Conservation (phyloP, 768 basidiomycete species). For the Hygrocybe coccinea region DNA sequence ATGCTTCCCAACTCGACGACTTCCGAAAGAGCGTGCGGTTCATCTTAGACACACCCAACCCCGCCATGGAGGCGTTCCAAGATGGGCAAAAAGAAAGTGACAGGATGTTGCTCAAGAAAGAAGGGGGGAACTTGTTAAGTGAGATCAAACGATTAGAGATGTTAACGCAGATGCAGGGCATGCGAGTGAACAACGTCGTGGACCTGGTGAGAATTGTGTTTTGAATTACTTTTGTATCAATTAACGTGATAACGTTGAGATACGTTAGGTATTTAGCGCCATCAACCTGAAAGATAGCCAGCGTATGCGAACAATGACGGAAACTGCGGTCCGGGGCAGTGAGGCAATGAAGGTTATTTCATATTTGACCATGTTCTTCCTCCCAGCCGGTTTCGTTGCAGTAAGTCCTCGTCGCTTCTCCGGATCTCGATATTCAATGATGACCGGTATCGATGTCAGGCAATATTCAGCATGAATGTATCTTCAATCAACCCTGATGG, state of each 20-base stretch:
- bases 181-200: conserved; percentile 48
- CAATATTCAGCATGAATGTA: conserved; percentile 39
- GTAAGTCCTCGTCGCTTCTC: conserved; percentile 9
- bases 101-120: conserved; percentile 32
- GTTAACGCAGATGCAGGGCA: conserved; percentile 38
- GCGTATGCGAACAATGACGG: conserved; percentile 39
- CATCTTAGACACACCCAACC: conserved; percentile 45
- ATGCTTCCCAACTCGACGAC: conserved; percentile 48
- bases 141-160: conserved; percentile 49
- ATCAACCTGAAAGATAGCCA: conserved; percentile 47
- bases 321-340: conserved; percentile 34
- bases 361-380: conserved; percentile 45
- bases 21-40: conserved; percentile 51
- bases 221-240: background rate
- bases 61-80: conserved; percentile 32
- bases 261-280: conserved; percentile 39
- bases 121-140: conserved; percentile 43
- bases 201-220: conserved; percentile 32
- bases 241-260: background rate
- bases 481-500: conserved; percentile 18
- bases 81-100: conserved; percentile 14
- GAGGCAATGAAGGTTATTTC: conserved; percentile 37
- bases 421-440: background rate
- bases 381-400: conserved; percentile 42
- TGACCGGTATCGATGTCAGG: conserved; percentile 16